These are phyloP conservation scores for Phallus indusiatus DNA, from an alignment of 768 basidiomycete species.

Conservation along the genomic window DNA sequence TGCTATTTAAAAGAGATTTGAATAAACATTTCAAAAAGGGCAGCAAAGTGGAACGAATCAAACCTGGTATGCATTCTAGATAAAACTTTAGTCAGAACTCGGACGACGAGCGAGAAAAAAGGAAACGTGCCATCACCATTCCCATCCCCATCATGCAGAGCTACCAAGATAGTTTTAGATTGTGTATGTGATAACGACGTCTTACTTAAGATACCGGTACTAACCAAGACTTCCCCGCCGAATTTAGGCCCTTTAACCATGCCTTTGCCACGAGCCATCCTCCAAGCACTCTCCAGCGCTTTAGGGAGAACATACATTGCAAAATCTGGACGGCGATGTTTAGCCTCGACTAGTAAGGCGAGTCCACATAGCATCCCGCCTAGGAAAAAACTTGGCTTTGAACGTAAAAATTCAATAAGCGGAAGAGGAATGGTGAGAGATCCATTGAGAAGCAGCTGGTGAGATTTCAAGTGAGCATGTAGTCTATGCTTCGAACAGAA, in stretches of 20 bases:
- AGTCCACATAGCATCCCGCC: constrained; percentile 67
- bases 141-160: constrained; percentile 74
- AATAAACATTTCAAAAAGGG: background rate
- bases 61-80: constrained; percentile 68
- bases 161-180: constrained; percentile 17
- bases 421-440: constrained; percentile 32
- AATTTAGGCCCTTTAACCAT: constrained; percentile 42
- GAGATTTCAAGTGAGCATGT: constrained; percentile 36
- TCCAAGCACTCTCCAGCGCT: constrained; percentile 86
- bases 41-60: background rate
- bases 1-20: no score
- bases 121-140: constrained; percentile 80
- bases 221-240: constrained; percentile 56
- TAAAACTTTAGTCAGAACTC: background rate
- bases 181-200: background rate
- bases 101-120: background rate
- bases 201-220: constrained; percentile 21
- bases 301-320: constrained; percentile 91
- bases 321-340: constrained; percentile 75
- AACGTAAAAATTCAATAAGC: constrained; percentile 47
- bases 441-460: constrained; percentile 16
- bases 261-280: constrained; percentile 63
- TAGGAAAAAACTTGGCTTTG: constrained; percentile 65
- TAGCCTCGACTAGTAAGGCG: constrained; percentile 80
- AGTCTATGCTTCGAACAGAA: constrained; percentile 61